A percentile compares a stretch with the other conserved stretches of the same genome.
Conservation (phyloP, 2,329 filamentous ascomycete genomes). For the Colletotrichum plurivorum region DNA sequence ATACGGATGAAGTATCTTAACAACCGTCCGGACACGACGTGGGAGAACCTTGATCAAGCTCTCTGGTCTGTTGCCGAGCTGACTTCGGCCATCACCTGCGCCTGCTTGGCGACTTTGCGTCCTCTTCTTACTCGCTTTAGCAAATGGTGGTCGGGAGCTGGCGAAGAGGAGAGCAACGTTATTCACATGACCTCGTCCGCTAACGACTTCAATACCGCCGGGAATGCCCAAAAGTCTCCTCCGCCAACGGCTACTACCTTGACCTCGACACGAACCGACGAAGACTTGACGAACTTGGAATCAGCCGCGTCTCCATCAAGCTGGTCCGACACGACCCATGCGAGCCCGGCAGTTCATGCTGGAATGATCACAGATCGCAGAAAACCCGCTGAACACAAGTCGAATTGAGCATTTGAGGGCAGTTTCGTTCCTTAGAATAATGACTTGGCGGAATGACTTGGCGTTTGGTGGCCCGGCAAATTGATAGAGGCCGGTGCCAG, state of each 20-base stretch:
- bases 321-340: neutral
- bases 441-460: too few species aligned
- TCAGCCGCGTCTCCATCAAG: neutral
- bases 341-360: neutral
- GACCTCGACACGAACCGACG: neutral
- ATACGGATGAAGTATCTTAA: slow-evolving; percentile 7
- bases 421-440: neutral
- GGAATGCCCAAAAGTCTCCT: neutral
- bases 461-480: too few species aligned
- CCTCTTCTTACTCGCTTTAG: slow-evolving; percentile 4
- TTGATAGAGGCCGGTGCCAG: too few species aligned
- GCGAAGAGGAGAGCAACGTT: neutral
- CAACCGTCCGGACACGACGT: slow-evolving; percentile 1
- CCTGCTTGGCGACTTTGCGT: neutral
- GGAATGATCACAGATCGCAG: neutral
- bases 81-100: slow-evolving; percentile 5
- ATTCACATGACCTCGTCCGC: too few species aligned
- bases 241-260: neutral
- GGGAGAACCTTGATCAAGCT: slow-evolving; percentile 3
- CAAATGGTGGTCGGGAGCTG: neutral
- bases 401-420: neutral
- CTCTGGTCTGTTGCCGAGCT: slow-evolving; percentile 10
- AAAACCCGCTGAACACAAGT: neutral
- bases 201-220: too few species aligned
- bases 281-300: neutral